Base-by-base conservation (phyloP, 2,329 filamentous ascomycete genomes). In the Fusarium nelsonii region DNA sequence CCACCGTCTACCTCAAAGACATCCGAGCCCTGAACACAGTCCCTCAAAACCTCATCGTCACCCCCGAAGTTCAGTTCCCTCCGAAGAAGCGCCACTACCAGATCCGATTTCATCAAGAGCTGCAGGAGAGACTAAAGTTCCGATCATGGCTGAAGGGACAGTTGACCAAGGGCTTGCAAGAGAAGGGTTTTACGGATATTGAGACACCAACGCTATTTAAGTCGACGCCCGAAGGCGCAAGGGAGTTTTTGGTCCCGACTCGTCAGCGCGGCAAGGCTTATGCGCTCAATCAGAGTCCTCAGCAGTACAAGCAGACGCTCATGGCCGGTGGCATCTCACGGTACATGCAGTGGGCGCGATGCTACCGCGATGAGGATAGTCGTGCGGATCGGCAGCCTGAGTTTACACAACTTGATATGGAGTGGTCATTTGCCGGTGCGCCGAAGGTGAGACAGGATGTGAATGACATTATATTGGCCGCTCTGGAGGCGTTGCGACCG, bases 251-350 rank as follows among this genome's bases (percentile, higher is more conserved):
- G 8, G 95, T 99, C 6, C 96, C 96, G 0, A 97, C 94, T 1
- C 85, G 96, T 30, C 87, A 85, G 36, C 85, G 84, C 2, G 93
- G 93, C 0, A 82, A 90, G 63, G 94, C 93, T 5, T 99, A 98
- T 78, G 96, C 96, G 10, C 83, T 99, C 20, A 94, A 94, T 0
- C 97, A 99, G 78, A 98, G 95, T 70, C 96, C 96, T 1, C 96
- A 99, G 78, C 96, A 99, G 78, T 99, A 98, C 78, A 99, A 99
- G 81, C 96, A 99, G 81, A 92, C 97, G 3, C 86, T 99, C 41
- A 98, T 99, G 94, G 92, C 94, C 0, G 92, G 92, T 64, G 95
- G 95, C 0, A 87, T 97, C 12, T 82, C 85, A 1, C 88, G 87
- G 40, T 99, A 99, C 78, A 97, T 91, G 79, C 96, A 99, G 74